These are phyloP conservation scores for Solanum chaucha DNA, from an alignment of 257 asterid genomes.

Conservation along the genomic window DNA sequence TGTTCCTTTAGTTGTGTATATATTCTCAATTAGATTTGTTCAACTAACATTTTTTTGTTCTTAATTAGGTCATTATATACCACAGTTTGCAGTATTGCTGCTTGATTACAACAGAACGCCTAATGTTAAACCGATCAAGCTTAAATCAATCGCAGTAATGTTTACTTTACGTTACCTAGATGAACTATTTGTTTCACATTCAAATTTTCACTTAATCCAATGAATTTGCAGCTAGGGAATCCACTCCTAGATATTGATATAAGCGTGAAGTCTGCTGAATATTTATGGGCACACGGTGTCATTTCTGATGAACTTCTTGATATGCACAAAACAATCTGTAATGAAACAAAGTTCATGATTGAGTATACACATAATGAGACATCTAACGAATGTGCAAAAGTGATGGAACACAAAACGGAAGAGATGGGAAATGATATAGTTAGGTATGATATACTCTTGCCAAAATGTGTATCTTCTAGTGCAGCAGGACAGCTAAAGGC, in stretches of 20 bases:
- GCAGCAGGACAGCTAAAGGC: not conserved
- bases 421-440: not conserved
- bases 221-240: slow-evolving; percentile 13
- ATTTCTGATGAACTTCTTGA: slow-evolving; percentile 13
- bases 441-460: not conserved
- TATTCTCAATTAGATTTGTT: not conserved
- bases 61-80: slow-evolving; percentile 20
- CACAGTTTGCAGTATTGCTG: slow-evolving; percentile 13
- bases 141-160: slow-evolving; percentile 17
- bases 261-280: slow-evolving; percentile 4
- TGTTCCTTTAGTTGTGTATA: not conserved
- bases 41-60: not conserved
- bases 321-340: slow-evolving; percentile 9
- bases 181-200: not conserved
- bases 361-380: not conserved
- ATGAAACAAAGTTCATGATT: not conserved
- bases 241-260: slow-evolving; percentile 12
- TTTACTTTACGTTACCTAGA: not conserved
- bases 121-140: slow-evolving; percentile 11
- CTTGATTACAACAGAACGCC: slow-evolving; percentile 13
- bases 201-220: not conserved
- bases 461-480: not conserved
- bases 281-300: slow-evolving; percentile 18
- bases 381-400: not conserved
- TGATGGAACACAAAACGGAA: not conserved